These are phyloP conservation scores for Penicillium sp. DNA, from an alignment of 2,329 filamentous ascomycete species.

Conservation along the genomic window DNA sequence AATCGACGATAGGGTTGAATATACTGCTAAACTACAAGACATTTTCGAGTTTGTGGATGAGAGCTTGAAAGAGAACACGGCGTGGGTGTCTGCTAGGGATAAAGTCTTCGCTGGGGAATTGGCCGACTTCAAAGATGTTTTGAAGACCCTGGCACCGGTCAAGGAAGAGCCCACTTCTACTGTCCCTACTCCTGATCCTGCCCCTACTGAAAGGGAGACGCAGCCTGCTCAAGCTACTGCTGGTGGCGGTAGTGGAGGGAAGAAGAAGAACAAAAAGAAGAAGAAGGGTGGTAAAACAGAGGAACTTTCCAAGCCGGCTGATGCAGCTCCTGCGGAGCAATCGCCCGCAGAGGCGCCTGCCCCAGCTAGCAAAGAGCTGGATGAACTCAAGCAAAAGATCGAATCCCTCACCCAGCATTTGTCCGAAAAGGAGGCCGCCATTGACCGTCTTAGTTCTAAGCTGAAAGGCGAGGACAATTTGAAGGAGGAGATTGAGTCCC, in stretches of 20 bases:
- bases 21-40: constrained; percentile 33
- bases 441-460: constrained; percentile 68
- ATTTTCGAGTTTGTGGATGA: constrained; percentile 44
- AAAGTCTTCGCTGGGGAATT: constrained; percentile 31
- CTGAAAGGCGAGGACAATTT: constrained; percentile 74
- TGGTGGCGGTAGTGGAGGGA: constrained; percentile 34
- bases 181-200: constrained; percentile 2
- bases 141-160: constrained; percentile 30
- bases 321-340: constrained; percentile 15
- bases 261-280: constrained; percentile 88
- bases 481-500: constrained; percentile 78
- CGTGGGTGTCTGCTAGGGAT: constrained; percentile 38
- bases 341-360: constrained; percentile 36
- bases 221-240: constrained; percentile 18
- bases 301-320: constrained; percentile 29
- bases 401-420: constrained; percentile 36
- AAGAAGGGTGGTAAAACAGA: constrained; percentile 65
- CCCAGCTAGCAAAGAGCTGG: constrained; percentile 17
- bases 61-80: constrained; percentile 33
- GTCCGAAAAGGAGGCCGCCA: constrained; percentile 64
- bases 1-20: constrained; percentile 39
- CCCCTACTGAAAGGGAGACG: constrained; percentile 21
- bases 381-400: constrained; percentile 39
- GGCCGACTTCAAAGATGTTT: constrained; percentile 37
- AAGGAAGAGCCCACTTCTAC: constrained; percentile 13